Evolutionary conservation across 208 protist species (phyloP).

Genomic region (Angomonas deanei): DNA sequence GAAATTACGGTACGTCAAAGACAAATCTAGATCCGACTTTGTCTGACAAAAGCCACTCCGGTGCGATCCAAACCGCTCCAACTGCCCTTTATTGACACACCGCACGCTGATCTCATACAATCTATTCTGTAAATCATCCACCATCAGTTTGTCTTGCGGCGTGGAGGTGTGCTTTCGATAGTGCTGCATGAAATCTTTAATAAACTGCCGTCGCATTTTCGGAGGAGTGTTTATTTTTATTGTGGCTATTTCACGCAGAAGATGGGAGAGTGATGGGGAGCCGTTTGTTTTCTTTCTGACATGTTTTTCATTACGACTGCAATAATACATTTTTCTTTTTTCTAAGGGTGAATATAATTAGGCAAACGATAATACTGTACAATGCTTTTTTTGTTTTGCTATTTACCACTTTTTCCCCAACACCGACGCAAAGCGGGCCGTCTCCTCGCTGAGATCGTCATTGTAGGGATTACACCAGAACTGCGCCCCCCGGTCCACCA

Average conservation of each 20-base stretch:
- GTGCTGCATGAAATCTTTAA: slow-evolving; percentile 67
- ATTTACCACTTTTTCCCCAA: neutral
- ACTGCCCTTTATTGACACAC: slow-evolving; percentile 78
- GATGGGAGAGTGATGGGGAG: no score
- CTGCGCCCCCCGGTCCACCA: slow-evolving; percentile 61
- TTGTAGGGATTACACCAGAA: slow-evolving; percentile 23
- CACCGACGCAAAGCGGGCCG: slow-evolving; percentile 2
- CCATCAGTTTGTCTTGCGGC: slow-evolving; percentile 23
- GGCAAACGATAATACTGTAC: no score
- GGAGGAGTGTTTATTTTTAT: neutral
- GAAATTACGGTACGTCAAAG: slow-evolving; percentile 84
- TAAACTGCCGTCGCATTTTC: slow-evolving; percentile 38
- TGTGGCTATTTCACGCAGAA: no score
- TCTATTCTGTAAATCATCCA: slow-evolving; percentile 55
- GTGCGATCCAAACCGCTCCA: slow-evolving; percentile 83
- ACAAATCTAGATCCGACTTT: slow-evolving; percentile 76
- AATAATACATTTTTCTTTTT: no score
- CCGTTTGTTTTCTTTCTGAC: no score
- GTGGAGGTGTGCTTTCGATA: slow-evolving; percentile 39
- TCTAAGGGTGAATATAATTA: no score
- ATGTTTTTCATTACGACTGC: no score
- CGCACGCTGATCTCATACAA: slow-evolving; percentile 61
- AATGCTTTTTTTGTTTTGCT: no score
- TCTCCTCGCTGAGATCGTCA: slow-evolving; percentile 23
- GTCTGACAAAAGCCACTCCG: slow-evolving; percentile 80